Conservation (phyloP, 2,329 filamentous ascomycete species). For the Colletotrichum lentis region DNA sequence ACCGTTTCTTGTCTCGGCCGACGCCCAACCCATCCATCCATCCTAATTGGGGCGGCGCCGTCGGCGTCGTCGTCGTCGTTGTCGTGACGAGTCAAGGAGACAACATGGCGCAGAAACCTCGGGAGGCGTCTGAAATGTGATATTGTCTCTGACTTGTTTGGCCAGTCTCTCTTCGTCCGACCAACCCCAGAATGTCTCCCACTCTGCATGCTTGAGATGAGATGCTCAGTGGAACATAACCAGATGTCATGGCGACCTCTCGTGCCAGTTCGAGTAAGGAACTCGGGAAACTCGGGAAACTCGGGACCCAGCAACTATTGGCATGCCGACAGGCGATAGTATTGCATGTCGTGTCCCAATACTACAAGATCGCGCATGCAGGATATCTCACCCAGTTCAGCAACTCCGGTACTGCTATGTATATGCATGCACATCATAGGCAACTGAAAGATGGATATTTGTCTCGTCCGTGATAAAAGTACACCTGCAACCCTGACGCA, state of each 20-base stretch:
- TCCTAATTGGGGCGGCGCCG: too few species aligned
- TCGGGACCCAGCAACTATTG: conserved; percentile 22
- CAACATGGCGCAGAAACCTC: conserved; percentile 26
- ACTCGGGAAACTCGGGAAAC: conserved; percentile 7
- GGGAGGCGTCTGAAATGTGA: conserved; percentile 17
- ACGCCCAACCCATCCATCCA: too few species aligned
- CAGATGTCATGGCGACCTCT: not conserved
- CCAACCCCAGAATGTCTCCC: conserved; percentile 27
- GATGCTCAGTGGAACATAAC: not conserved
- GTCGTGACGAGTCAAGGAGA: conserved; percentile 29
- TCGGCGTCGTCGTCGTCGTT: not conserved
- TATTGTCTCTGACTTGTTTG: not conserved
- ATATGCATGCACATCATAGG: not conserved
- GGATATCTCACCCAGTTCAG: not conserved
- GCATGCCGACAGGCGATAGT: conserved; percentile 8
- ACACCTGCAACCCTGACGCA: conserved; percentile 31
- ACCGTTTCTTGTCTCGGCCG: conserved; percentile 32
- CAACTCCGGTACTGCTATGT: not conserved
- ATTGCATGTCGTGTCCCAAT: conserved; percentile 17
- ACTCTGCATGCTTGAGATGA: conserved; percentile 7
- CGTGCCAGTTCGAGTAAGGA: conserved; percentile 4
- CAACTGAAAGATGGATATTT: conserved; percentile 27
- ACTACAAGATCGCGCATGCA: conserved; percentile 13
- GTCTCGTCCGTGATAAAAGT: conserved; percentile 34
- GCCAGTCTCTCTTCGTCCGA: not conserved